These are phyloP conservation scores for Nymphaea colorata DNA, from an alignment of 164 flowering plant genomes.

Conservation along the genomic window DNA sequence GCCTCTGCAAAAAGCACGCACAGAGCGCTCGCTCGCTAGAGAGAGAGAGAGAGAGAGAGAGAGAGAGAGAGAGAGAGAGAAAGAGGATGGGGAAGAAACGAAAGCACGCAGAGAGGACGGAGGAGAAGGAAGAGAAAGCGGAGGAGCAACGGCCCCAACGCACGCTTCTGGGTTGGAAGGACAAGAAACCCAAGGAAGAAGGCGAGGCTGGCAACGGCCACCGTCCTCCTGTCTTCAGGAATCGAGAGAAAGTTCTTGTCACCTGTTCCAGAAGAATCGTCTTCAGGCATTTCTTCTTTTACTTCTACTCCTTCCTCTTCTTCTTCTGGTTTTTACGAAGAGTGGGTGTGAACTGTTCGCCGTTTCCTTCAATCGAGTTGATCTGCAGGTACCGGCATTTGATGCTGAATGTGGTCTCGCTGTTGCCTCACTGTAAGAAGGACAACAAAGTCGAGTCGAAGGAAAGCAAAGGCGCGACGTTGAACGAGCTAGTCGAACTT, in stretches of 20 bases:
- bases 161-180: slow-evolving; percentile 86
- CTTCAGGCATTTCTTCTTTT: slow-evolving; percentile 36
- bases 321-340: background rate
- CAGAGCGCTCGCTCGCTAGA: too few relatives aligned
- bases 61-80: background rate
- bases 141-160: slow-evolving; percentile 60
- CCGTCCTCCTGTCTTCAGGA: slow-evolving; percentile 35
- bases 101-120: slow-evolving; percentile 39
- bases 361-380: background rate
- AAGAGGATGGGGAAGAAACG: slow-evolving; percentile 64
- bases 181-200: slow-evolving; percentile 6
- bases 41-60: too few relatives aligned
- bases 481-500: slow-evolving; percentile 91
- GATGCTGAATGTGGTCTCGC: slow-evolving; percentile 92
- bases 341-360: slow-evolving; percentile 1
- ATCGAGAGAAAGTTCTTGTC: slow-evolving; percentile 82
- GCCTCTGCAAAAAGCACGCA: too few relatives aligned
- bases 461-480: slow-evolving; percentile 59
- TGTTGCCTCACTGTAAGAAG: slow-evolving; percentile 90
- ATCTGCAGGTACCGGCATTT: slow-evolving; percentile 74
- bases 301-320: background rate
- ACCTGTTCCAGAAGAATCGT: slow-evolving; percentile 91
- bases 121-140: slow-evolving; percentile 23
- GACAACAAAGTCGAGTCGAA: slow-evolving; percentile 87
- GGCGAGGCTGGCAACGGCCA: background rate